Evolutionary conservation across 352 stramenopile species (phyloP), one percentile per base, ranked within the genome.

Genomic region (Peronospora farinosa): DNA sequence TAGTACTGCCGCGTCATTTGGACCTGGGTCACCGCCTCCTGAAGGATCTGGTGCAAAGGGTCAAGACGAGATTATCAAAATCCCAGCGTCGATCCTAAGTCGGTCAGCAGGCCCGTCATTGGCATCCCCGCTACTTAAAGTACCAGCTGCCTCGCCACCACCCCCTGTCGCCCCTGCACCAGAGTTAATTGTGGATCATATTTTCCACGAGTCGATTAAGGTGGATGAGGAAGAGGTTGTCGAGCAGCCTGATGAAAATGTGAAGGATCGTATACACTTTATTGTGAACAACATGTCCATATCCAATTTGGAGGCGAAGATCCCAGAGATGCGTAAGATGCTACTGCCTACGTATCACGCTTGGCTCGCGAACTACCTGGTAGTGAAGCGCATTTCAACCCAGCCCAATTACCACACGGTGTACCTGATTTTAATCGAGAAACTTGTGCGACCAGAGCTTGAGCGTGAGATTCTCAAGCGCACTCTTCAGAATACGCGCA

Each of bases 261-360:
- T 98, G 40, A 83, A 97, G 47, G 96, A 99, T 65, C 78, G 95
- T n/a, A 96, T 99, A 55, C 95, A 98, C 65, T 98, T 99, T 58
- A 93, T 99, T 15, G 96, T 99, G 60, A 99, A 99, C 75, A 99
- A 99, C 66, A 92, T 99, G 66, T 97, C 96, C 39, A 92, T 96
- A 46, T 95, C 83, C 19, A 99, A 99, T 63, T 70, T 99, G 16
- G 93, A 98, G 43, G 78, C 77, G 23, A 99, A 99, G 72, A 96
- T 97, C 23, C 75, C 92, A 16, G 95, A 99, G 54, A 78, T 98
- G 32, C 95, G 90, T 39, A 92, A 97, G 33, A 85, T 98, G 60
- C 63, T 99, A 19, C 57, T 96, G 19, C 78, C 90, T 45, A 77
- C 83, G 45, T 96, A 97, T 67, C 97, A 98, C 69, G 75, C 76